Base-by-base conservation (phyloP, 148 eudicot species). In the Spergularia marina region DNA sequence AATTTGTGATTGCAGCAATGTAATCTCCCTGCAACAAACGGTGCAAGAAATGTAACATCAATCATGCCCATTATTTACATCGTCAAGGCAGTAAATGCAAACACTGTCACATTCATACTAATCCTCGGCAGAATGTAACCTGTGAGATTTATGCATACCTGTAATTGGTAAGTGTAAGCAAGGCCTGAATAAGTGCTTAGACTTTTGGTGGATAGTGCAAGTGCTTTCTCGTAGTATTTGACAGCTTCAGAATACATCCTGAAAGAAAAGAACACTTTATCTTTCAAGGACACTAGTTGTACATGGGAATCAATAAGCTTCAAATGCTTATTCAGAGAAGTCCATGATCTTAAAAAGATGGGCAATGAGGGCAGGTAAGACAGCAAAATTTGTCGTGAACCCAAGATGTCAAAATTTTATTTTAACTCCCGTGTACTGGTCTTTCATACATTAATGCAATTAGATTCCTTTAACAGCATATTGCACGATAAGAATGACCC, bases 101-200 rank as follows among this genome's bases (percentile, higher is more conserved):
- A 44, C 49, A 44, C 10, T 9, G 5, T 44, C 49, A 44, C 25
- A 21, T 20, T 58, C 12, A 58, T 25, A 30, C 66, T 25, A 30
- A 30, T 30, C 17, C 41, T 30, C n/a, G 49, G 49, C 49, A 62
- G 44, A 39, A 30, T 30, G 41, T 30, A 25, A 25, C 44, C 66
- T 25, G 51, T 21, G 12, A 57, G 44, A 68, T 1, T 36, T 16
- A 55, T 0, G 49, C 23, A 55, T 83, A 95, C 98, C 98, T 92
- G 91, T 76, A 95, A 78, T 77, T 95, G 98, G 71, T 92, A 89
- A 69, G 98, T 95, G 86, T 92, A 95, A n/a, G 96, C 98, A 77
- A 95, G 97, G 64, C 98, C 98, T 2, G 98, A 90, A 82, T 92
- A 95, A 41, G 96, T 92, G 86, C 97, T 90, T 69, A 90, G 83